Evolutionary conservation across 495 filamentous ascomycete species (phyloP), one percentile per base, ranked within the genome.

Genomic region (Pseudotulostoma volvatum): DNA sequence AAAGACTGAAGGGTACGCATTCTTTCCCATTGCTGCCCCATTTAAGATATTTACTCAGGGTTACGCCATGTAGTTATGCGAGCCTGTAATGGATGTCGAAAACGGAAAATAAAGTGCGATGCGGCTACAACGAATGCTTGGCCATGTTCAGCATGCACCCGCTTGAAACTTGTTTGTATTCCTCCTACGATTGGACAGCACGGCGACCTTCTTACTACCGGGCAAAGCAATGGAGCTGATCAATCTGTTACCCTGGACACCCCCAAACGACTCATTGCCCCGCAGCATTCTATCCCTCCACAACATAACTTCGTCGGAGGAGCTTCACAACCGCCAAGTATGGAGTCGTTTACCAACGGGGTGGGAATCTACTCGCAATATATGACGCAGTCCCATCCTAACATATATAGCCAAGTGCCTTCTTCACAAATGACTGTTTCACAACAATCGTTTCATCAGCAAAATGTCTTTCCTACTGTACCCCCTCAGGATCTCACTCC

Each of bases 121-220:
- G 87, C 90, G 40, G 90, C 88, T 15, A 94, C 90, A 16, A 95
- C 87, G 13, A 96, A 99, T 60, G 81, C 85, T 18, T 99, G 90
- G 90, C 90, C 90, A 8, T 99, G 90, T 54, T 86, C 86, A 40
- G 84, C 90, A 28, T 99, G 90, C 54, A 77, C 82, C 36, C 78
- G 90, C 35, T 64, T 96, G 38, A 95, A 95, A 61, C 67, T 95
- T 43, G 80, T 88, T 44, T 99, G 90, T 53, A 79, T 93, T 25
- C 86, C 87, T 36, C 90, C 90, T 3, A 87, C 84, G 38, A 76
- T 92, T 34, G 77, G 73, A 40, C 84, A 90, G 52, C 88, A 96
- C 47, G 75, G 80, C 38, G 82, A 83, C 25, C 78, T 71, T 47
- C 53, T 64, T 23, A 52, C 64, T 35, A 71, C 50, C 5, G 45